Conservation (phyloP, 73 alveolate species). For the Paramecium primaurelia region DNA sequence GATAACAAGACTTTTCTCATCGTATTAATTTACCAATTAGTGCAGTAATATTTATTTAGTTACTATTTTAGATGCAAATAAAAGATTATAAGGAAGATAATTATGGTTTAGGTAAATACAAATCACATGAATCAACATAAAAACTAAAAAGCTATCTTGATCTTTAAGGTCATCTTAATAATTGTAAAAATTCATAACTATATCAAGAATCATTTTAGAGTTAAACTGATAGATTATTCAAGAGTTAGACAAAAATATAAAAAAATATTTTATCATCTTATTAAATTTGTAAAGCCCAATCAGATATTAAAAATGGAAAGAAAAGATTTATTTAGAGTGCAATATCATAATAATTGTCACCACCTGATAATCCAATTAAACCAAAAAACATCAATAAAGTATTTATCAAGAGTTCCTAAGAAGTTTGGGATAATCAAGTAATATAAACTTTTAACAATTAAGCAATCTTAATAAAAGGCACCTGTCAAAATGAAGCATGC, state of each 20-base stretch:
- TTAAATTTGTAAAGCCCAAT: background rate
- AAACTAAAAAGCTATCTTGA: background rate
- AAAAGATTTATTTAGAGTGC: constrained; percentile 1
- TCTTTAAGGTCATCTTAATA: background rate
- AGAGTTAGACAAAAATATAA: background rate
- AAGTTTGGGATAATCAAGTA: background rate
- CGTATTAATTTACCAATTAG: constrained; percentile 15
- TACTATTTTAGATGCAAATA: background rate
- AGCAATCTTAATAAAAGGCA: background rate
- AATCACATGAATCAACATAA: background rate
- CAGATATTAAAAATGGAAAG: background rate
- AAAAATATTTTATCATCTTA: background rate
- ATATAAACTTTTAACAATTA: background rate
- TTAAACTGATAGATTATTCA: background rate
- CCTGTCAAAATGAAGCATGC: background rate
- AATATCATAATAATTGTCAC: background rate
- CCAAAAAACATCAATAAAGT: background rate
- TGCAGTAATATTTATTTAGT: background rate
- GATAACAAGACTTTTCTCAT: background rate
- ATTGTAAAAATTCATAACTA: background rate
- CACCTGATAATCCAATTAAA: background rate
- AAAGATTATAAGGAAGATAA: constrained; percentile 27
- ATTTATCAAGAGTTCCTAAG: background rate
- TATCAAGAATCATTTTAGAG: background rate
- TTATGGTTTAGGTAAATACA: constrained; percentile 6